Evolutionary conservation across 1,284 basidiomycete genomes (phyloP), one percentile per base, ranked within the genome.

Genomic region (Athelia sp.): DNA sequence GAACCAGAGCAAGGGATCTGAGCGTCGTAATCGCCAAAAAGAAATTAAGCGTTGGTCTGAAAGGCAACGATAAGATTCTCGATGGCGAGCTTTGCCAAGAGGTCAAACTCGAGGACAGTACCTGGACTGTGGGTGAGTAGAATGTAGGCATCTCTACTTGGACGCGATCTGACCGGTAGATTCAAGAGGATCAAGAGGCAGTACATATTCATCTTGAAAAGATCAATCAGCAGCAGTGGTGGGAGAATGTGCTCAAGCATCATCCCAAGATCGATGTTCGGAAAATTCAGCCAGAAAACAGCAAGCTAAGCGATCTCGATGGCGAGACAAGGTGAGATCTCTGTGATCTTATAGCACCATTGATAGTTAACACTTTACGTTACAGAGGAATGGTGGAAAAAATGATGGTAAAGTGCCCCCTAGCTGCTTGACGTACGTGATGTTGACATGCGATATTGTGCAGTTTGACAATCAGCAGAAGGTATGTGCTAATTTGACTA

Each of bases 391-490:
- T 99, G 91, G 97, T 99, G 0, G 97, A 99, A 71, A 99, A 99
- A 75, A 99, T 99, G 97, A 99, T 99, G 96, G 95, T 94, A 70
- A 59, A 87, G 63, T 58, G 36, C 15, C 36, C 6, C 4, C 19
- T n/a, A n/a, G 8, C 36, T 40, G 36, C 6, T 40, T 40, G 15
- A 40, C 17, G 22, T 29, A 35, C 31, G 22, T 22, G 4, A 21
- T 43, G n/a, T 19, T 22, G 24, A 32, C 35, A 49, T 19, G 43
- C 31, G 46, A 48, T 57, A 44, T 59, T 47, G 48, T 48, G 44
- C 61, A 96, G 93, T 98, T 94, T 60, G 97, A 99, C 67, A 98
- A 98, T 61, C 90, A 94, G 62, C 96, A 98, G 69, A 97, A 93
- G 78, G 93, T 89, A 62, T 44, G 60, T 49, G 32, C 14, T 45